Base-by-base conservation (phyloP, 768 basidiomycete species). In the Rhizopogon vinicolor region DNA sequence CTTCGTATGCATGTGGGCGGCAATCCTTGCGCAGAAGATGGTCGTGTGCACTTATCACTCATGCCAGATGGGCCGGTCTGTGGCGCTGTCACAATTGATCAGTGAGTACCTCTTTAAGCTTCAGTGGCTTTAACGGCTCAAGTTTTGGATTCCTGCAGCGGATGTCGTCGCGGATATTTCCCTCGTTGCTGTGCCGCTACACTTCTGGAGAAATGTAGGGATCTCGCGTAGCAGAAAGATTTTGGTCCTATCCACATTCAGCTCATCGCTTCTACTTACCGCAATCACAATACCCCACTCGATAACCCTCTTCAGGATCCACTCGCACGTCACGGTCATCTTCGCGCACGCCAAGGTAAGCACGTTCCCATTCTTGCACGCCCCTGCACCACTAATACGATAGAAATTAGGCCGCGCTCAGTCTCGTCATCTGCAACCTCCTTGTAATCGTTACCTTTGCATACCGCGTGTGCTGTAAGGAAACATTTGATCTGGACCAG, bases 391-490 rank as follows among this genome's bases (percentile, higher is more conserved):
- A 19, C 7, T 8, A 28, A 48, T 16, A 6, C 14, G 28, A 14
- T 14, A 9, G 43, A 9, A 10, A 25, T 49, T 25, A 51, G 50
- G 50, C 19, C 33, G 50, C 50, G 13, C 16, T 37, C n/a, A 35
- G 31, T 37, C 50, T 51, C 9, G 0, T 51, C 14, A 37, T 51
- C n/a, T 51, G 50, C 19, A 40, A 51, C 25, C 35, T 51, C 37
- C 33, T 51, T 9, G 50, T 51, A 13, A 33, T 51, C 29, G 50
- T 51, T 8, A 51, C 50, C n/a, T 51, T 51, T 18, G n/a, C 25
- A n/a, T 51, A 51, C 39, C 50, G 50, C 2, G 19, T 18, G 16
- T 40, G 16, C n/a, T 37, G 16, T 14, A 51, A 37, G 33, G 50
- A 35, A n/a, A 37, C 16, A 9, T 25, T 48, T 8, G 45, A 48